Conservation (phyloP, 2,329 filamentous ascomycete genomes). For the Dactylellina drechsleri region DNA sequence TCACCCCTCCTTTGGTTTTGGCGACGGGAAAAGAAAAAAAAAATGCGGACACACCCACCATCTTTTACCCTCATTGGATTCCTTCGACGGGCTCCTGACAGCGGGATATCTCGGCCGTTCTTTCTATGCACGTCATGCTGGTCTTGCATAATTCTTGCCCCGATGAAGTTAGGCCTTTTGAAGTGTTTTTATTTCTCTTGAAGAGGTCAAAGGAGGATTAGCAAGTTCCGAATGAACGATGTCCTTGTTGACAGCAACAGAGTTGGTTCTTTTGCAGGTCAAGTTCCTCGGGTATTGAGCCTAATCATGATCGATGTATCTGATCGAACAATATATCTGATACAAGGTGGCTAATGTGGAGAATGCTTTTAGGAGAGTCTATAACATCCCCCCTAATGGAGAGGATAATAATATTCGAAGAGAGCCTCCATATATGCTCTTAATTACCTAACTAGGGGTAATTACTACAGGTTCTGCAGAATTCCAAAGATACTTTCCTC, state of each 20-base stretch:
- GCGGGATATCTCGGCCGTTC: conserved; percentile 17
- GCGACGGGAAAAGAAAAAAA: conserved; percentile 1
- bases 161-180: conserved; percentile 35
- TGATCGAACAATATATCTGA: too few species aligned
- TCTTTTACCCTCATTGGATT: conserved; percentile 10
- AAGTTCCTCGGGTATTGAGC: too few species aligned
- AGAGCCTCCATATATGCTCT: too few species aligned
- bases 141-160: conserved; percentile 36
- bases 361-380: too few species aligned
- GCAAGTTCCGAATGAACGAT: background rate
- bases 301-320: too few species aligned
- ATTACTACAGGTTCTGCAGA: too few species aligned
- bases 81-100: conserved; percentile 1
- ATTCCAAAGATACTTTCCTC: too few species aligned
- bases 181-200: conserved; percentile 10
- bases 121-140: conserved; percentile 32
- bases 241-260: background rate
- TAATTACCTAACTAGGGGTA: too few species aligned
- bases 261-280: too few species aligned
- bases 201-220: background rate
- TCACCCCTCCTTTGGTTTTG: conserved; percentile 22
- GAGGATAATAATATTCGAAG: too few species aligned
- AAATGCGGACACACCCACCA: background rate
- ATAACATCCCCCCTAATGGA: too few species aligned
- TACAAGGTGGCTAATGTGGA: too few species aligned